phyloP scores from a whole-genome alignment of 441 rosid genomes.

The Brassica hybrid region DNA sequence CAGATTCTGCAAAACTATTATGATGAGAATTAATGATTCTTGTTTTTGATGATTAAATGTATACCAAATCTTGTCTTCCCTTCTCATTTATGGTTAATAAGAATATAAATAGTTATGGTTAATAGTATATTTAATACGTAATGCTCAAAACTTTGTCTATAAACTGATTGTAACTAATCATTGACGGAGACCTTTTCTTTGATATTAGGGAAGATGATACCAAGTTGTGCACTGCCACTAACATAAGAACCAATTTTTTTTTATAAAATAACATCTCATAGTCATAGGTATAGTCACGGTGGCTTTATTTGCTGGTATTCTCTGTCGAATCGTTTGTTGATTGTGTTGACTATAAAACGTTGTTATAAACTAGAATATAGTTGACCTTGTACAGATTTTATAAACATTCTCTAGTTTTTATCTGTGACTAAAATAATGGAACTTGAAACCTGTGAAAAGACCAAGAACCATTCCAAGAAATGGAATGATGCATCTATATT shows the following conservation, averaged over 20 bases:
- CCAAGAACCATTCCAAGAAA: slow-evolving; percentile 15
- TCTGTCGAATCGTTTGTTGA: slow-evolving; percentile 3
- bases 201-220: neutral
- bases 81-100: neutral
- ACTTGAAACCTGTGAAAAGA: neutral
- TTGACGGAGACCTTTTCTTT: neutral
- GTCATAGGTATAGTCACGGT: neutral
- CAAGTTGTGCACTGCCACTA: neutral
- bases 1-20: slow-evolving; percentile 24
- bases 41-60: neutral
- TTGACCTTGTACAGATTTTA: neutral
- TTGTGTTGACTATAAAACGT: neutral
- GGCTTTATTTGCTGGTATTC: slow-evolving; percentile 1
- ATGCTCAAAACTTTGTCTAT: too few species aligned
- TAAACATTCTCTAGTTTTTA: neutral
- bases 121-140: too few species aligned
- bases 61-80: neutral
- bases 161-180: neutral
- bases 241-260: neutral
- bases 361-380: neutral
- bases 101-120: too few species aligned
- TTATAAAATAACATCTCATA: neutral
- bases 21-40: slow-evolving; percentile 26
- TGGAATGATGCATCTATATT: neutral
- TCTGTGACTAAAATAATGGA: neutral